Percentiles rank a stretch among this genome's conserved stretches.
phyloP scores from a whole-genome alignment of 306 rosid genomes.

The Vicia villosa region DNA sequence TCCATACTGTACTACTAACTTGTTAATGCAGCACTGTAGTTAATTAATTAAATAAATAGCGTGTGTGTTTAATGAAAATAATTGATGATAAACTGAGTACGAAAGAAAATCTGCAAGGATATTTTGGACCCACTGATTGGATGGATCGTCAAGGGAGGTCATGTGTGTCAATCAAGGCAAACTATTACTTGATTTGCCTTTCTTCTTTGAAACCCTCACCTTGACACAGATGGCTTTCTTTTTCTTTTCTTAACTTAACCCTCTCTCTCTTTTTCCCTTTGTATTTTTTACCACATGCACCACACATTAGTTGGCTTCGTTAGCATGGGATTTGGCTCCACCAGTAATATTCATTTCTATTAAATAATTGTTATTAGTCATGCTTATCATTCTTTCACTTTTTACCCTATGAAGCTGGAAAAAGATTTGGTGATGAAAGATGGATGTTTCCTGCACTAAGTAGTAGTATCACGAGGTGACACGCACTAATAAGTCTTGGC shows the following conservation, averaged over 20 bases:
- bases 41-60: not conserved
- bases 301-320: not conserved
- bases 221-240: not conserved
- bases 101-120: slow-evolving; percentile 39
- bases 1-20: too few species aligned
- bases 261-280: not conserved
- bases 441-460: not conserved
- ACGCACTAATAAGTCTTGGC: too few species aligned
- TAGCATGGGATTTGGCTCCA: not conserved
- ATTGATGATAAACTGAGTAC: slow-evolving; percentile 17
- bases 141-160: slow-evolving; percentile 36
- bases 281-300: not conserved
- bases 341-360: not conserved
- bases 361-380: not conserved
- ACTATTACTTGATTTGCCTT: slow-evolving; percentile 29
- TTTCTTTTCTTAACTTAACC: not conserved
- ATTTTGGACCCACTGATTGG: slow-evolving; percentile 56
- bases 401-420: not conserved
- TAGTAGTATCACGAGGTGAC: too few species aligned
- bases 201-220: not conserved
- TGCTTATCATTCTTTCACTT: too few species aligned
- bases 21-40: too few species aligned
- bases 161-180: slow-evolving; percentile 19
- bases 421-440: not conserved
- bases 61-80: not conserved